These are phyloP conservation scores for Pythium diclinum DNA, from an alignment of 352 stramenopile genomes.

Conservation along the genomic window DNA sequence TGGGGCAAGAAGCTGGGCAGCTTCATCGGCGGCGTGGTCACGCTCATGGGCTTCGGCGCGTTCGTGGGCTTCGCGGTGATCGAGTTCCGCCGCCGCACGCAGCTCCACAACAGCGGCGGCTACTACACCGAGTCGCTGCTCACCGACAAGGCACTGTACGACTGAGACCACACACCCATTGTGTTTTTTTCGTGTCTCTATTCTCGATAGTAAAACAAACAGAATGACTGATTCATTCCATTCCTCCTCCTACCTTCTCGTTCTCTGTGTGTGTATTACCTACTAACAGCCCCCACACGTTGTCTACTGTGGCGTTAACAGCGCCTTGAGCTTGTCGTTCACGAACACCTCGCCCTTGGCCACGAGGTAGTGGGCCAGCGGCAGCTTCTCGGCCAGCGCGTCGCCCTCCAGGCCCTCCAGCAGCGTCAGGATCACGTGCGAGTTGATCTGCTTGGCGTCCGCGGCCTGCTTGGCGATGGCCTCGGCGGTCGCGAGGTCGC, in stretches of 20 bases:
- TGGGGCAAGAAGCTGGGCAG: constrained; percentile 37
- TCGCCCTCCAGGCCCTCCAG: constrained; percentile 61
- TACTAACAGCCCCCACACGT: neutral
- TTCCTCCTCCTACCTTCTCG: neutral
- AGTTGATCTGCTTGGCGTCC: constrained; percentile 70
- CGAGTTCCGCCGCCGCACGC: constrained; percentile 27
- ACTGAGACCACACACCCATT: constrained; percentile 16
- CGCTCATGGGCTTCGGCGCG: constrained; percentile 39
- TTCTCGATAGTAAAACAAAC: neutral
- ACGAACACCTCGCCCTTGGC: constrained; percentile 72
- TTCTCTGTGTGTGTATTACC: neutral
- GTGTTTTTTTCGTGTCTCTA: constrained; percentile 1
- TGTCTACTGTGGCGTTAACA: constrained; percentile 19
- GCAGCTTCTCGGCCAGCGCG: constrained; percentile 55
- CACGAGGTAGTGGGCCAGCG: constrained; percentile 72
- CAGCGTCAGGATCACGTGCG: constrained; percentile 67
- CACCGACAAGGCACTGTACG: constrained; percentile 46
- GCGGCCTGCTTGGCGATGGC: constrained; percentile 64
- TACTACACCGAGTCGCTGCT: constrained; percentile 73
- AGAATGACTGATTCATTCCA: too few relatives aligned
- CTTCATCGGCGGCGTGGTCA: constrained; percentile 66
- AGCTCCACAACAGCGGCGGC: constrained; percentile 24
- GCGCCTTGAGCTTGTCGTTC: constrained; percentile 28
- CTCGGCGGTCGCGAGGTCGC: constrained; percentile 57
- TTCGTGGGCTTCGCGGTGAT: constrained; percentile 30